Evolutionary conservation across 2,329 filamentous ascomycete species (phyloP), one percentile per base, ranked within the genome.

Genomic region (Colletotrichum sp.): DNA sequence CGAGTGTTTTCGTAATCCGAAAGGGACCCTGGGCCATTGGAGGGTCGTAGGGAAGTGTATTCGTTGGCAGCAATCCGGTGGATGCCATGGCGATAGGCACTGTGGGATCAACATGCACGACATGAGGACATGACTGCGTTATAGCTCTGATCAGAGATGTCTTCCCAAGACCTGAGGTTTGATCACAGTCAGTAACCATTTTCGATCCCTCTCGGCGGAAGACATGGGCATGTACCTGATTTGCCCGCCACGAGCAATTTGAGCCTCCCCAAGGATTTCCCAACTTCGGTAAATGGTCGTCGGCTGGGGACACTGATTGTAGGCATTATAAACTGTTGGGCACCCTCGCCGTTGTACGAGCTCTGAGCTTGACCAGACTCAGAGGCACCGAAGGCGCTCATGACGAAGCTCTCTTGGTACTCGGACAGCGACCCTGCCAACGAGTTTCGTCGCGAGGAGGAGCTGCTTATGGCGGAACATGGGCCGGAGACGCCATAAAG

Each of bases 261-360:
- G 71, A 99, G 88, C 80, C 95, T 93, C 2, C 96, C 96, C 83
- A 99, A 91, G 39, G 90, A 90, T 86, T 94, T 96, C 18, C 97
- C 97, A 63, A 91, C 91, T n/a, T 94, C 92, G 0, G 97, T 98
- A 83, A 99, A 99, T 0, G 96, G 96, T 68, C 96, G 91, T 66
- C 97, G 92, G 76, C 92, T 94, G 5, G 97, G 96, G 91, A 99
- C 97, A 77, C 92, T 93, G 80, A 99, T 93, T 81, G 96, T 98
- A 7, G 97, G 97, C 97, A 99, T 99, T 76, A 99, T 95, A n/a
- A 99, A 90, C 84, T 99, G 96, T 28, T 94, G 94, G 55, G 88
- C 89, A 77, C 84, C 88, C 30, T 69, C 69, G 64, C 86, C 85
- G 75, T 89, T 82, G 90, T 93, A 81, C 8, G 21, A 12, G 24